Evolutionary conservation across 202 grass and related monocot species (phyloP).

Genomic region (Hordeum pubiflorum): DNA sequence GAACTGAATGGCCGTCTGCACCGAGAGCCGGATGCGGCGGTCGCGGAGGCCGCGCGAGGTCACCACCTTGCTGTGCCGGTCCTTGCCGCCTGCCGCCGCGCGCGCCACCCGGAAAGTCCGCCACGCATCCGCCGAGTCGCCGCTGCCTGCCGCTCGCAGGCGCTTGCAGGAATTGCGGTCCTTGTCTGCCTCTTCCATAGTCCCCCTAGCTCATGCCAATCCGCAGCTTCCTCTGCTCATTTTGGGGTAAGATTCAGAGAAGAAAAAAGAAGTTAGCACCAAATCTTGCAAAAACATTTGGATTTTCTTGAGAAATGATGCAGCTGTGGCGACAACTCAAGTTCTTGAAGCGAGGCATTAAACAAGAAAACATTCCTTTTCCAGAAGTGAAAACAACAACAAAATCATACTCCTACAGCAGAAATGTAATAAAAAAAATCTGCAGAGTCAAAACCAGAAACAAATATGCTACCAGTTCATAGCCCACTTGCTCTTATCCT

Average conservation of each 20-base stretch:
- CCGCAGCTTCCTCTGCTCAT: slow-evolving; percentile 3
- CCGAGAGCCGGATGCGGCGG: slow-evolving; percentile 59
- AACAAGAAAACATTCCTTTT: not conserved
- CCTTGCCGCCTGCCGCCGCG: slow-evolving; percentile 60
- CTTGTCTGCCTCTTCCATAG: slow-evolving; percentile 30
- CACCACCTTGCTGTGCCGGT: slow-evolving; percentile 80
- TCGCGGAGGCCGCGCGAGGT: slow-evolving; percentile 60
- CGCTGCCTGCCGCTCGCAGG: not conserved
- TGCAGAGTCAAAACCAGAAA: not conserved
- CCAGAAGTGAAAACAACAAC: too few species aligned
- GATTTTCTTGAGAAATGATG: not conserved
- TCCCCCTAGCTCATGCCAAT: slow-evolving; percentile 12
- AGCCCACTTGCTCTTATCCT: not conserved
- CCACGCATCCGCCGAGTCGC: slow-evolving; percentile 10
- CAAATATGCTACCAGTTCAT: not conserved
- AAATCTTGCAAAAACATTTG: not conserved
- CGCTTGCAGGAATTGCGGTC: slow-evolving; percentile 27
- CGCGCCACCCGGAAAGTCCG: slow-evolving; percentile 42
- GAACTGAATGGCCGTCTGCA: slow-evolving; percentile 72
- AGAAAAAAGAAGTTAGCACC: not conserved
- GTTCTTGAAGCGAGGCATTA: not conserved
- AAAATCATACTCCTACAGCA: not conserved
- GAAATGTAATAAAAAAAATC: not conserved
- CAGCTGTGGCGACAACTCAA: not conserved
- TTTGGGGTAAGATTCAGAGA: slow-evolving; percentile 1